Conservation (phyloP, 441 rosid genomes). For the Gossypium gossypioides region DNA sequence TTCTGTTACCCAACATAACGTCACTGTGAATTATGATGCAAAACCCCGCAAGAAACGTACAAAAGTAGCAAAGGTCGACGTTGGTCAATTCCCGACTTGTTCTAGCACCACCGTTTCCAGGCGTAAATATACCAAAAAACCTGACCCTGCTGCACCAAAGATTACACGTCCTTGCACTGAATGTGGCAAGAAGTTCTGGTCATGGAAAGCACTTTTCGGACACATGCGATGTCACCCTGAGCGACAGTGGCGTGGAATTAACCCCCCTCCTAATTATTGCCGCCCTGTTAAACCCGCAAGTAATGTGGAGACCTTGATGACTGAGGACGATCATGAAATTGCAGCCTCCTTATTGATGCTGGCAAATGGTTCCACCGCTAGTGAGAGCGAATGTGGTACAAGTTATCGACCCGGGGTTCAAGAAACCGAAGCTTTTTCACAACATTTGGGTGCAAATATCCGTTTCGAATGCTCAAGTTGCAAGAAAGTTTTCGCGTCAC, state of each 20-base stretch:
- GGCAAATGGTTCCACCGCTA: conserved; percentile 19
- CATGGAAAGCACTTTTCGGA: conserved; percentile 78
- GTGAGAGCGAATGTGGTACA: conserved; percentile 4
- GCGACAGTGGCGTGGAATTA: conserved; percentile 85
- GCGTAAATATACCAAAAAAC: conserved; percentile 41
- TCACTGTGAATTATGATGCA: conserved; percentile 17
- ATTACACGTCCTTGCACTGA: conserved; percentile 75
- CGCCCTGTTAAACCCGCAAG: conserved; percentile 1
- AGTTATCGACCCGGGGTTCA: not conserved
- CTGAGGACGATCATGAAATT: conserved; percentile 54
- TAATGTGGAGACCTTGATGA: conserved; percentile 18
- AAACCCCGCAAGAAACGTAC: conserved; percentile 51
- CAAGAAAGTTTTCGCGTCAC: conserved; percentile 71
- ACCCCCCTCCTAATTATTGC: conserved; percentile 50
- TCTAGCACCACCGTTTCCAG: conserved; percentile 16
- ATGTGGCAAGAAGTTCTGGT: conserved; percentile 72
- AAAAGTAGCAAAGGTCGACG: conserved; percentile 28
- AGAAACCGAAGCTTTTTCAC: conserved; percentile 9
- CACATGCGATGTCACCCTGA: conserved; percentile 97
- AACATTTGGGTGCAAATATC: not conserved
- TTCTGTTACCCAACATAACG: conserved; percentile 15
- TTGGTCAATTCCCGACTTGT: conserved; percentile 10
- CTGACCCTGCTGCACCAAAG: conserved; percentile 70
- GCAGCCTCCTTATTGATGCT: conserved; percentile 56
- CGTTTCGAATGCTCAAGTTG: conserved; percentile 71